Base-by-base conservation (phyloP, 441 rosid genomes). In the Adansonia madagascariensis region DNA sequence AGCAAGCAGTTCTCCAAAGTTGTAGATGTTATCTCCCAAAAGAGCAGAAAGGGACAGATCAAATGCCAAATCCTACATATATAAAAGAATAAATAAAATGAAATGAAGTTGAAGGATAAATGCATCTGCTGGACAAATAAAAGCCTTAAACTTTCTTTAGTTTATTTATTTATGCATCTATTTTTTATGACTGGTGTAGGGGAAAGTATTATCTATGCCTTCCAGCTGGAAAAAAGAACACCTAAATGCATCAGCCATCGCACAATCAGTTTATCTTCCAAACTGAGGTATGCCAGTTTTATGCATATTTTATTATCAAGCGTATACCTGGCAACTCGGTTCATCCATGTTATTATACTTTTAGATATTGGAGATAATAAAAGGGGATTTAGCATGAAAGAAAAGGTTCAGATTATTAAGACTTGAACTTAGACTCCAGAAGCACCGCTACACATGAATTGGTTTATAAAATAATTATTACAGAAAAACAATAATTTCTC, bases 1-100 rank as follows among this genome's bases (percentile, higher is more conserved):
- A 46, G 99, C 99, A 80, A 96, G 94, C 79, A 96, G 83, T 88
- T 96, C 99, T 41, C 98, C 99, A 64, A 93, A 95, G 89, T 95
- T 95, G 85, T 92, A 95, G 82, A 85, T 35, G 6, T 35, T 35
- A 35, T 35, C 41, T 35, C 41, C 41, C 41, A 35, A 35, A 35
- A 35, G 41, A 35, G 41, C 41, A 35, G 41, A 35, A 4, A 35
- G 41, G 41, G 41, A 35, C 41, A 35, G 41, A 35, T 95, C 99
- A 85, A 93, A 95, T 53, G 98, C 98, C 94, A 95, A 85, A 80
- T 95, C 99, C 99, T 95, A 79, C 9, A 71, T n/a, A 85, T 44
- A 65, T 64, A 67, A 79, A 27, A 6, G 46, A 43, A 6, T 70
- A 71, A 80, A 20, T 68, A 79, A 83, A 27, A 71, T 61, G 1